Base-by-base conservation (phyloP, 2,329 filamentous ascomycete species). In the Rachicladosporium sp. region DNA sequence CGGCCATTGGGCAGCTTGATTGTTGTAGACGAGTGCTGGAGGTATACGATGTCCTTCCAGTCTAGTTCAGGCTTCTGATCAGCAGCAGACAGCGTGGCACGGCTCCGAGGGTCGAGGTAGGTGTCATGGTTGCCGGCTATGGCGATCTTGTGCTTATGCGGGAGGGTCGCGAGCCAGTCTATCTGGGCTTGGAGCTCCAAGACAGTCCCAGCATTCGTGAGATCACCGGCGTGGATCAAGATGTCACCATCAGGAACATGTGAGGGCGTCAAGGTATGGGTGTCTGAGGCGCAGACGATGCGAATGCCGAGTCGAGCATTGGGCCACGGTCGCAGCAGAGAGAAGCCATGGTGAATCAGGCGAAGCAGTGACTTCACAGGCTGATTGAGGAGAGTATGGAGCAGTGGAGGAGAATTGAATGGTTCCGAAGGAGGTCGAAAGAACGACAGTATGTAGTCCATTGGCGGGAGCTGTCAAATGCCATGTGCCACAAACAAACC, bases 271-370 rank as follows among this genome's bases (percentile, higher is more conserved):
- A 71, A 68, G 44, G 74, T 76, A 63, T 95, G 89, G 0, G 88
- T 95, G 63, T 95, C 89, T 7, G 86, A 89, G 47, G 95, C 76
- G 62, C 84, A 93, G 46, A 94, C 83, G 19, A 95, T 71, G 43
- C 78, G 78, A 54, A 95, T 74, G 5, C 74, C 64, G 1, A 65
- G 66, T 41, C 65, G 66, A 39, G 23, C 23, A 4, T 27, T 6
- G 23, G 23, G 23, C 23, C 8, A 2, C 8, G 23, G 23, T 27
- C 23, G 23, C 23, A 27, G 23, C 23, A 27, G 23, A 27, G 23
- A 27, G 23, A 27, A 27, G 23, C 23, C 23, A 27, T 27, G 8
- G 23, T 27, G 23, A 27, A 27, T 4, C 23, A 27, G 23, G 4
- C 23, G 23, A 6, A 27, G 23, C 4, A 27, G 23, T 27, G 23